Percentiles rank a stretch among this genome's conserved stretches.
Evolutionary conservation across 768 basidiomycete species (phyloP).

Genomic region (Favolaschia claudopus): DNA sequence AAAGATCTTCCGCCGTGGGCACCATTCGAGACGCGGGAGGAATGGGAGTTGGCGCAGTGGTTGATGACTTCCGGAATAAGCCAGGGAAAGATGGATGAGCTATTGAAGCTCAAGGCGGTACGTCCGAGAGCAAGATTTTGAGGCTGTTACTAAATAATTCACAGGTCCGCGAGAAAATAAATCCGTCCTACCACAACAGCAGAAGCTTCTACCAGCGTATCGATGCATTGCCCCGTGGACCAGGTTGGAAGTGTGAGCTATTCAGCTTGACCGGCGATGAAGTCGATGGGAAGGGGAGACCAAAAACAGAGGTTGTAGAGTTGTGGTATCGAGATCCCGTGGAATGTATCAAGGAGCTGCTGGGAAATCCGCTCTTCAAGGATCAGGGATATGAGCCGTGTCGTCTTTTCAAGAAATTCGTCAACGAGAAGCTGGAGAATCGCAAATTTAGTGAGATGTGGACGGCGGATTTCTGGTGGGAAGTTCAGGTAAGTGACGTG

Average conservation of each 20-base stretch:
- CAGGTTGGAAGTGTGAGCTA: conserved; percentile 31
- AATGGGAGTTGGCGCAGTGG: conserved; percentile 42
- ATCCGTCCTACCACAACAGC: conserved; percentile 4
- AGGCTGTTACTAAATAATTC: not conserved
- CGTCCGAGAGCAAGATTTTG: not conserved
- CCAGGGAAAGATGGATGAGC: conserved; percentile 36
- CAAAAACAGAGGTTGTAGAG: conserved; percentile 25
- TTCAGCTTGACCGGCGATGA: conserved; percentile 27
- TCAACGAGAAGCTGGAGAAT: not conserved
- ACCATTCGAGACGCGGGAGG: conserved; percentile 35
- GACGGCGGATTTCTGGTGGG: conserved; percentile 40
- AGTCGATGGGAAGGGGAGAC: conserved; percentile 1
- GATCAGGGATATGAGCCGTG: conserved; percentile 34
- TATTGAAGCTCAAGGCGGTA: conserved; percentile 31
- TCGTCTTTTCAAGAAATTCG: conserved; percentile 8
- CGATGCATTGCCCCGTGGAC: conserved; percentile 27
- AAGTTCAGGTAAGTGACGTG: conserved; percentile 32
- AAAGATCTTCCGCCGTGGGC: conserved; percentile 25
- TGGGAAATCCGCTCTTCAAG: conserved; percentile 36
- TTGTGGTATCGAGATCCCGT: conserved; percentile 34
- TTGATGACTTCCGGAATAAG: conserved; percentile 33
- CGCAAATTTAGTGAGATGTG: conserved; percentile 35
- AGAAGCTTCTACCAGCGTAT: conserved; percentile 27
- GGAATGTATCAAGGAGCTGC: conserved; percentile 33
- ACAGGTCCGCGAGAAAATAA: not conserved